Evolutionary conservation across 164 flowering plant species (phyloP), one percentile per base, ranked within the genome.

Genomic region (Litsea cubeba): DNA sequence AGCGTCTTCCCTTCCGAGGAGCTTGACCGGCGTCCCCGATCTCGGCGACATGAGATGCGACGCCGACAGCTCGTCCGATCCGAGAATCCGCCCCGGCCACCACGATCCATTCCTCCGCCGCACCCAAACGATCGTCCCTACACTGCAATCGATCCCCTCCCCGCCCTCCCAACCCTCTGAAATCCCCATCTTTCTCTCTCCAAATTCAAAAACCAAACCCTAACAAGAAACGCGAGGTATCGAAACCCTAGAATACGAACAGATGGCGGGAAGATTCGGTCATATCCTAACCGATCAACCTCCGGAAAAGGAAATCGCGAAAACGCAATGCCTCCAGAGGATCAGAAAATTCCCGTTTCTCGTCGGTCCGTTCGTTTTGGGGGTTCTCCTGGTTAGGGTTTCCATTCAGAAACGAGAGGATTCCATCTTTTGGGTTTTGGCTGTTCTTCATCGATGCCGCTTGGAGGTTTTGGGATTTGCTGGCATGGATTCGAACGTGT

Each of bases 41-140:
- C 97, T 86, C 17, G 98, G 98, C 2, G 97, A 92, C 82, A 86
- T 87, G 62, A 93, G 79, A 80, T 86, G 92, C 69, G 90, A 81
- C 18, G 88, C 86, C 0, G 93, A 82, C 1, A 92, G 87, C 73
- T 95, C 99, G 18, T 93, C 87, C 1, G 87, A 77, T 1, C 91
- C 94, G 12, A 95, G 80, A 71, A 95, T 93, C 79, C 86, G 85
- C 8, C 99, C 99, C 3, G 99, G 99, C 99, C 99, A 95, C 99
- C 99, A 95, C 28, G 99, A 92, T 70, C 99, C 99, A 71, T 95
- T 95, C 81, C 99, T 86, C 78, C 98, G 77, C 67, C 98, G 83
- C 23, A 95, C 98, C 99, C 98, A 95, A 49, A 95, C 99, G 32
- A 93, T 89, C 64, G 92, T 82, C 30, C 98, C 99, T 3, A 84